phyloP scores from a whole-genome alignment of 768 basidiomycete species.

The Boletales sp. region DNA sequence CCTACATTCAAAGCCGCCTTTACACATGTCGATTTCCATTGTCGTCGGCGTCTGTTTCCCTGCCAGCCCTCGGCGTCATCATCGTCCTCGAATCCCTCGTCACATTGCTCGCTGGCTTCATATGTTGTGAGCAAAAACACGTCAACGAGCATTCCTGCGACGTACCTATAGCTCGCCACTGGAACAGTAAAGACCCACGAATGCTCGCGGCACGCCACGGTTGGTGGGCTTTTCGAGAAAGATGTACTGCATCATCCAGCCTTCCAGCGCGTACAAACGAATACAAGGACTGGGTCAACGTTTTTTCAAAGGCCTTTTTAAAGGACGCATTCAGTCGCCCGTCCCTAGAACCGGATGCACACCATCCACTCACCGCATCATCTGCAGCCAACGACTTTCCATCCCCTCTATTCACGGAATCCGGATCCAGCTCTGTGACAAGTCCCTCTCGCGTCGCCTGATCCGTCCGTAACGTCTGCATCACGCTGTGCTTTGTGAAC shows the following conservation, averaged over 20 bases:
- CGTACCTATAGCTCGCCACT: conserved; percentile 71
- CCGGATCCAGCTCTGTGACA: conserved; percentile 76
- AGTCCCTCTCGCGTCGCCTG: conserved; percentile 44
- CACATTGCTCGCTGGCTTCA: conserved; percentile 46
- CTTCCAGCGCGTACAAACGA: conserved; percentile 81
- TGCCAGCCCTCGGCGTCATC: conserved; percentile 48
- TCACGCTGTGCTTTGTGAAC: conserved; percentile 72
- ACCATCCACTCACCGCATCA: conserved; percentile 58
- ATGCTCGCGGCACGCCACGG: conserved; percentile 92
- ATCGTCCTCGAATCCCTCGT: conserved; percentile 44
- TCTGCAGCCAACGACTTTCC: conserved; percentile 64
- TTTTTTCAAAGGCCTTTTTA: conserved; percentile 73
- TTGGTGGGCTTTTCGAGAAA: conserved; percentile 79
- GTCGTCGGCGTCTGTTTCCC: conserved; percentile 71
- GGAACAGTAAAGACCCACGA: conserved; percentile 75
- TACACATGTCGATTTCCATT: conserved; percentile 89
- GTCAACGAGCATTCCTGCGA: conserved; percentile 1
- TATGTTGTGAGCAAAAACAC: conserved; percentile 33
- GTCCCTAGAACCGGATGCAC: neutral
- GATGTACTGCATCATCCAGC: conserved; percentile 77
- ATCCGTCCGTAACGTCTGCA: conserved; percentile 60
- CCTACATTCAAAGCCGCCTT: conserved; percentile 74
- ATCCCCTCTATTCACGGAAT: conserved; percentile 61
- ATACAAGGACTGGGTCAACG: conserved; percentile 73
- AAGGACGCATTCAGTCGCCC: neutral